phyloP scores from a whole-genome alignment of 1,284 basidiomycete species.

The Meripilus lineatus region DNA sequence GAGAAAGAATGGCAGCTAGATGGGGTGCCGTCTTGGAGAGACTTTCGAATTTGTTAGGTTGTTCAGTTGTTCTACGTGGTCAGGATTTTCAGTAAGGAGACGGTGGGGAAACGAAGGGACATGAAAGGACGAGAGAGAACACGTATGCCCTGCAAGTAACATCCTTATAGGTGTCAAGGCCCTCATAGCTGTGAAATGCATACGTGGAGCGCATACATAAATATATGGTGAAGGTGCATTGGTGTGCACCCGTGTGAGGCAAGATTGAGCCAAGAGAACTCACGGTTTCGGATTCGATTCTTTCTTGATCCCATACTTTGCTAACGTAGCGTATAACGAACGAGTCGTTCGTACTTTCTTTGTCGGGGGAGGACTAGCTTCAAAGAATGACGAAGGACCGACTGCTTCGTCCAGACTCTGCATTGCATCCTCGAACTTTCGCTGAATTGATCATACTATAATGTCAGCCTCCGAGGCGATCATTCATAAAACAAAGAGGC shows the following conservation, averaged over 20 bases:
- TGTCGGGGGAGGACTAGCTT: conserved; percentile 35
- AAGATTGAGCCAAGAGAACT: conserved; percentile 21
- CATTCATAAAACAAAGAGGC: too few relatives aligned
- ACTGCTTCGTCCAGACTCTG: conserved; percentile 59
- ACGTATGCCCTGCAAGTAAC: too few relatives aligned
- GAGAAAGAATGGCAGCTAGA: conserved; percentile 60
- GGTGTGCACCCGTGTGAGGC: background rate
- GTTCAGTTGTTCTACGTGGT: conserved; percentile 14
- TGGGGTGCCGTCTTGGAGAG: conserved; percentile 58
- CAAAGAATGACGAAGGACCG: conserved; percentile 25
- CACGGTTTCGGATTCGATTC: conserved; percentile 36
- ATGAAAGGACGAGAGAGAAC: background rate
- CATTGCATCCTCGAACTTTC: conserved; percentile 72
- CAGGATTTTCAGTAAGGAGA: conserved; percentile 10
- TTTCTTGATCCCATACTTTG: conserved; percentile 68
- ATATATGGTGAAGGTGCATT: background rate
- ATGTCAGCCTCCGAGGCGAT: too few relatives aligned
- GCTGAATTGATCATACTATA: conserved; percentile 36
- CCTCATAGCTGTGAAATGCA: too few relatives aligned
- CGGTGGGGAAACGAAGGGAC: background rate
- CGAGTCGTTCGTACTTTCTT: conserved; percentile 51
- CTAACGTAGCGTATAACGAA: conserved; percentile 67
- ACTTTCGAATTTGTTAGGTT: conserved; percentile 22
- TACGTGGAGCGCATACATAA: conserved; percentile 1
- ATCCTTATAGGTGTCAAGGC: too few relatives aligned